Percentiles rank a stretch among this genome's conserved stretches.
phyloP scores from a whole-genome alignment of 2,329 filamentous ascomycete species.

The Venturia effusa region DNA sequence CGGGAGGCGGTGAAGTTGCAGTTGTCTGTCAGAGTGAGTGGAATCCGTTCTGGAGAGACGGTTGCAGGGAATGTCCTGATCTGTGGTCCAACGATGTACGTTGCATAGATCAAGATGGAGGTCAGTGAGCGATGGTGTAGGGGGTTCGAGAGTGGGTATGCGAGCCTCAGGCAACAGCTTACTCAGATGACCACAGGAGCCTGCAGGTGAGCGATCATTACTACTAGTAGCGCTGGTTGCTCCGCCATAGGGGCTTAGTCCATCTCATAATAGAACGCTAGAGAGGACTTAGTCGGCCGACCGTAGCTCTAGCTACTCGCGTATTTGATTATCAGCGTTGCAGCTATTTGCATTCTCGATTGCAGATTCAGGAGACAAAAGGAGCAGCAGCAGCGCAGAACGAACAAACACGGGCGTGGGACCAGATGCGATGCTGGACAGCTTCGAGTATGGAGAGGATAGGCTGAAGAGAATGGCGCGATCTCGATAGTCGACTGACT shows the following conservation, averaged over 20 bases:
- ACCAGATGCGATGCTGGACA: too few relatives aligned
- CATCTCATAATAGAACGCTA: not conserved
- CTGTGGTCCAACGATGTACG: too few relatives aligned
- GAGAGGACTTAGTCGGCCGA: not conserved
- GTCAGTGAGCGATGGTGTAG: not conserved
- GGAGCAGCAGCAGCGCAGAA: too few relatives aligned
- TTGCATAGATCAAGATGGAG: not conserved
- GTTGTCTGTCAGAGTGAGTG: not conserved
- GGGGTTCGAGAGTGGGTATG: not conserved
- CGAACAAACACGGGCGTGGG: too few relatives aligned
- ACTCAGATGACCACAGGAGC: not conserved
- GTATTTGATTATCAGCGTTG: not conserved
- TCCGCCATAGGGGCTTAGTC: constrained; percentile 1
- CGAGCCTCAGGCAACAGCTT: not conserved
- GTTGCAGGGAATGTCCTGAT: not conserved
- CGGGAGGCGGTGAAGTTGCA: not conserved
- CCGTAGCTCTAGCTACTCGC: not conserved
- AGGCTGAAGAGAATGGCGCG: not conserved
- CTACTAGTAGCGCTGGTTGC: not conserved
- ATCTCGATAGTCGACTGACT: not conserved
- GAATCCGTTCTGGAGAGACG: not conserved
- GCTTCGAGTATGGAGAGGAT: too few relatives aligned
- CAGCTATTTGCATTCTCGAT: not conserved
- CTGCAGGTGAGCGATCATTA: too few relatives aligned
- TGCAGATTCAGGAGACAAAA: too few relatives aligned